A percentile compares a stretch with the other conserved stretches of the same genome.
Evolutionary conservation across 148 eudicot genomes (phyloP).

Genomic region (Cornus florida): DNA sequence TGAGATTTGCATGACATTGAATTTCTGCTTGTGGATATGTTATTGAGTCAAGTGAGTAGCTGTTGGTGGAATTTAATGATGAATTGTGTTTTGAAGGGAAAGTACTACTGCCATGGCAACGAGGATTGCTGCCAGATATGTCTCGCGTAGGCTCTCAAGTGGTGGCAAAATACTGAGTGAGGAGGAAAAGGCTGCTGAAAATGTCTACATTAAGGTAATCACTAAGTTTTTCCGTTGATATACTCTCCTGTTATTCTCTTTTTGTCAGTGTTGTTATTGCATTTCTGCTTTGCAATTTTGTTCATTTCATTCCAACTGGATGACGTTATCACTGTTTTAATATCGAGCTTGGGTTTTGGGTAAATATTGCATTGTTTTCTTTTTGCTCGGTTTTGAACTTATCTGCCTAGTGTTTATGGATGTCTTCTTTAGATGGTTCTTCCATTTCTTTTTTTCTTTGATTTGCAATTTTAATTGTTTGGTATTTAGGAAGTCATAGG

Average conservation of each 20-base stretch:
- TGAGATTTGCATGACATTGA: not conserved
- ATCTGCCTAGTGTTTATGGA: not conserved
- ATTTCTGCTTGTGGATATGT: not conserved
- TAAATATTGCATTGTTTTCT: not conserved
- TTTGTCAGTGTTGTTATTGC: not conserved
- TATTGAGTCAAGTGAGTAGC: no score
- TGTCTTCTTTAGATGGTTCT: not conserved
- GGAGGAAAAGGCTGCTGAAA: conserved; percentile 99
- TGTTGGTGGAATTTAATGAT: not conserved
- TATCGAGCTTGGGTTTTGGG: not conserved
- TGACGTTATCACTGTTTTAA: not conserved
- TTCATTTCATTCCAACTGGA: not conserved
- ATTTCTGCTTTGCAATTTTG: not conserved
- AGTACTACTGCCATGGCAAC: conserved; percentile 56
- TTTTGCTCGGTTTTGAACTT: not conserved
- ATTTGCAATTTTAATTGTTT: not conserved
- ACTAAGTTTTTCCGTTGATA: not conserved
- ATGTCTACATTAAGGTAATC: conserved; percentile 87
- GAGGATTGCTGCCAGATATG: conserved; percentile 60
- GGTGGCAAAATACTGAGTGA: conserved; percentile 78
- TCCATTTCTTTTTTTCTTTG: not conserved
- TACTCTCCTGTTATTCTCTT: no score
- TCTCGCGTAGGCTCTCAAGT: conserved; percentile 77
- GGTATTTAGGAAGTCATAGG: not conserved
- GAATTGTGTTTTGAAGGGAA: conserved; percentile 7